Percentiles rank a stretch among this genome's conserved stretches.
Evolutionary conservation across 495 filamentous ascomycete species (phyloP).

Genomic region (Cudoniella acicularis): DNA sequence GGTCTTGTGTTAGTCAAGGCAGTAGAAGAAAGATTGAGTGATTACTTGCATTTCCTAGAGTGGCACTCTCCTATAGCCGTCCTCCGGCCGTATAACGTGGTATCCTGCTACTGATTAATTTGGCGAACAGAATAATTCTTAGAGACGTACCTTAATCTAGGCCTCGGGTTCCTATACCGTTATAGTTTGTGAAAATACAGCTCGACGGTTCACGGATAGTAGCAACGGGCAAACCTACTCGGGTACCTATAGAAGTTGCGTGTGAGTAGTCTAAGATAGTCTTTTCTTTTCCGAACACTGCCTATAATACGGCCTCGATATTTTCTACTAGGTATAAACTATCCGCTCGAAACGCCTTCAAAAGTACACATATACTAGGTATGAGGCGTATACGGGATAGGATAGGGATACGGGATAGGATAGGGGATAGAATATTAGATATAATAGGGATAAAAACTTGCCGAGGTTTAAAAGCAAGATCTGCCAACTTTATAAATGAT

Average conservation of each 20-base stretch:
- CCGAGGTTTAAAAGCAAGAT: conserved; percentile 13
- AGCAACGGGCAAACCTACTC: conserved; percentile 21
- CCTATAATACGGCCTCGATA: conserved; percentile 19
- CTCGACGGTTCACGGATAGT: conserved; percentile 15
- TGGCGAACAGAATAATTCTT: not conserved
- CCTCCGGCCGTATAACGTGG: conserved; percentile 1
- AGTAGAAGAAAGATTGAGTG: too few species aligned
- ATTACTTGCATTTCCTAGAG: conserved; percentile 26
- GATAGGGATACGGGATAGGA: conserved; percentile 13
- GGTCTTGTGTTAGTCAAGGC: not conserved
- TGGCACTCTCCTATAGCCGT: conserved; percentile 1
- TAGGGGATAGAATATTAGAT: too few species aligned
- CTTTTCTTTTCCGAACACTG: conserved; percentile 13
- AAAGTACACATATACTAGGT: conserved; percentile 7
- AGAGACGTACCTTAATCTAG: conserved; percentile 7
- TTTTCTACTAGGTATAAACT: conserved; percentile 15
- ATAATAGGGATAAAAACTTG: not conserved
- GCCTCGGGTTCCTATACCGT: conserved; percentile 15
- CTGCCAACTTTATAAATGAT: conserved; percentile 13
- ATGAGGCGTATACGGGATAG: too few species aligned
- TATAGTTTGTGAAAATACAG: conserved; percentile 29
- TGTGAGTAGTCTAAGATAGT: conserved; percentile 16
- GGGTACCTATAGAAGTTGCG: conserved; percentile 11
- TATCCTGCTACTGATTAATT: conserved; percentile 14
- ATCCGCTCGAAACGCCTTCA: conserved; percentile 16